These are phyloP conservation scores for Fonsecaea pugnacius DNA, from an alignment of 2,329 filamentous ascomycete species.

Conservation along the genomic window DNA sequence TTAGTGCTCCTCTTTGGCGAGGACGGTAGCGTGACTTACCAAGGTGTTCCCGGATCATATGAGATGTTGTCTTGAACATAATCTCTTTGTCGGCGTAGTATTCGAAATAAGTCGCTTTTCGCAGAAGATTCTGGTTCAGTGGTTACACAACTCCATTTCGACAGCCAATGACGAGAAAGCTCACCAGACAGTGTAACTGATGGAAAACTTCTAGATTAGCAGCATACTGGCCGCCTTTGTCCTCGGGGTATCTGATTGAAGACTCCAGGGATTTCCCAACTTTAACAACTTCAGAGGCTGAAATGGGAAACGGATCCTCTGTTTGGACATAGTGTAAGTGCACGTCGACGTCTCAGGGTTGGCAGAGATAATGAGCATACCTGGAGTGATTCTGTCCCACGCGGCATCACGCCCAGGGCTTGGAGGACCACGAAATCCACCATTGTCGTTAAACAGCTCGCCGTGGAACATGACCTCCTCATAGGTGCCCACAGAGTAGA, in stretches of 20 bases:
- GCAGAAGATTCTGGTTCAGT: not conserved
- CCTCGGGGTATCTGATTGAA: not conserved
- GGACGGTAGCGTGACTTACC: not conserved
- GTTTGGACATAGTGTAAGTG: too few species aligned
- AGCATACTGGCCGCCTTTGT: not conserved
- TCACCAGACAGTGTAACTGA: not conserved
- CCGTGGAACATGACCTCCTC: not conserved
- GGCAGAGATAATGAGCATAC: too few species aligned
- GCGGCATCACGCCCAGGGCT: too few species aligned
- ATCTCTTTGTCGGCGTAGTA: not conserved
- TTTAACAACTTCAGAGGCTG: not conserved
- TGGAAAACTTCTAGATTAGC: not conserved
- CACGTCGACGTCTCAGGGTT: too few species aligned
- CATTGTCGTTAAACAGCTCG: not conserved
- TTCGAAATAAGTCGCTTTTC: not conserved
- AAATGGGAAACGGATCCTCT: too few species aligned
- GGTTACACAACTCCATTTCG: not conserved
- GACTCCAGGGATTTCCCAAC: not conserved
- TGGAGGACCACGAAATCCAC: too few species aligned
- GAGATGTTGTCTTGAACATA: not conserved
- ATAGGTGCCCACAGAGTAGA: not conserved
- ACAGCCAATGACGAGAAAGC: not conserved
- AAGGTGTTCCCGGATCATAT: not conserved
- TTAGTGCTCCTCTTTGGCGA: not conserved
- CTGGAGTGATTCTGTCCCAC: too few species aligned